Conservation (phyloP, 306 rosid species). For the Quercus robur region DNA sequence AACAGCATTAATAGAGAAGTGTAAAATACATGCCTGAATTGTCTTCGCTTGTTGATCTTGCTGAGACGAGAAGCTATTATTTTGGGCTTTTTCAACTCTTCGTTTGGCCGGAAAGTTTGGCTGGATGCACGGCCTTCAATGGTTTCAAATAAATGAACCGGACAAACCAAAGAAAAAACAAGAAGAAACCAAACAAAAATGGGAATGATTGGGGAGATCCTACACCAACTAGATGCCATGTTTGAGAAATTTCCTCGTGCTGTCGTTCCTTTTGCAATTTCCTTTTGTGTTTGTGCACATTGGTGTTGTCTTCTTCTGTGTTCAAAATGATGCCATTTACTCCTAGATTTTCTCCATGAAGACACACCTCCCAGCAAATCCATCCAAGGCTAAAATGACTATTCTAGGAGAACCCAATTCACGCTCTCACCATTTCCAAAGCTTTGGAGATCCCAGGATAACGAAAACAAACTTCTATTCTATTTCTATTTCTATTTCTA, state of each 20-base stretch:
- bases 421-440: conserved; percentile 57
- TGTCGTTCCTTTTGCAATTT: conserved; percentile 35
- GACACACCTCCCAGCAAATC: conserved; percentile 36
- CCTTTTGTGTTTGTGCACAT: conserved; percentile 34
- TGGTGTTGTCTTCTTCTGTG: conserved; percentile 43
- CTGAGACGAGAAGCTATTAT: conserved; percentile 53
- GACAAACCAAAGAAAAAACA: conserved; percentile 47
- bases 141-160: conserved; percentile 38
- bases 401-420: conserved; percentile 33
- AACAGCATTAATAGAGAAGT: background rate
- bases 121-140: conserved; percentile 30
- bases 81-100: conserved; percentile 53
- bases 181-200: conserved; percentile 54
- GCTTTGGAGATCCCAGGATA: conserved; percentile 31
- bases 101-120: conserved; percentile 55
- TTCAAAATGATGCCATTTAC: conserved; percentile 29
- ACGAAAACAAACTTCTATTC: conserved; percentile 9
- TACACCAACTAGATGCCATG: conserved; percentile 70
- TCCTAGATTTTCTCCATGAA: conserved; percentile 38
- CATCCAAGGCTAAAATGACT: conserved; percentile 33
- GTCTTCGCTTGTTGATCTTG: conserved; percentile 79
- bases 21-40: conserved; percentile 52
- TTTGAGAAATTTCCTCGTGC: conserved; percentile 26
- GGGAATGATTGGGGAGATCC: conserved; percentile 42
- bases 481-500: background rate